phyloP scores from a whole-genome alignment of 2,329 filamentous ascomycete species.

The Hypoxylon rubiginosum region DNA sequence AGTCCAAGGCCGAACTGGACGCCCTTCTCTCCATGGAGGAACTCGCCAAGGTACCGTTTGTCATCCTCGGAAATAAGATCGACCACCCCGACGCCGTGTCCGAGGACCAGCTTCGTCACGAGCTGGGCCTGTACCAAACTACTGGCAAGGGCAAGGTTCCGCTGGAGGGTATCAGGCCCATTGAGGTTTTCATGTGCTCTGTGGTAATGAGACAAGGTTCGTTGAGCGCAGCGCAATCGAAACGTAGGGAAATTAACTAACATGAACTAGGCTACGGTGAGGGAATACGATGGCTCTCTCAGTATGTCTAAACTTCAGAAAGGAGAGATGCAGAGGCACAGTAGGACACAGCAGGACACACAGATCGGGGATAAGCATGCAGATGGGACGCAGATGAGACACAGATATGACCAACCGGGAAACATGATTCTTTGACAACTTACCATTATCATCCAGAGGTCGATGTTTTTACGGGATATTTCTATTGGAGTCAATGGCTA shows the following conservation, averaged over 20 bases:
- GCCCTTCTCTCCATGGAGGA: constrained; percentile 97
- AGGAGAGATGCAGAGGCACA: constrained; percentile 15
- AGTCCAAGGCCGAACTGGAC: constrained; percentile 97
- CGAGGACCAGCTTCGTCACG: constrained; percentile 93
- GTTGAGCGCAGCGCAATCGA: constrained; percentile 48
- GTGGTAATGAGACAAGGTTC: constrained; percentile 96
- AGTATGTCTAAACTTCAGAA: constrained; percentile 78
- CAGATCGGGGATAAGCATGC: constrained; percentile 28
- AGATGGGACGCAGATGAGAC: constrained; percentile 34
- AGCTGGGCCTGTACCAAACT: constrained; percentile 94
- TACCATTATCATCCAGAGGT: constrained; percentile 46
- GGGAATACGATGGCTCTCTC: constrained; percentile 90
- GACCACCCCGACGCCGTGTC: constrained; percentile 96
- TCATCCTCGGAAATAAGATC: constrained; percentile 99
- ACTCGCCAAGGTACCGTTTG: constrained; percentile 92
- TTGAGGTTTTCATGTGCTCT: constrained; percentile 99
- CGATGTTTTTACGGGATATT: constrained; percentile 47
- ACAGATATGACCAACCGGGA: constrained; percentile 41
- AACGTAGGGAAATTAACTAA: constrained; percentile 36
- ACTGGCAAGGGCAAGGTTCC: constrained; percentile 96
- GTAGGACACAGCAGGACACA: constrained; percentile 21
- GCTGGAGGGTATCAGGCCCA: constrained; percentile 90
- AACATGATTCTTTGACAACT: constrained; percentile 45
- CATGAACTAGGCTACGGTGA: constrained; percentile 79
- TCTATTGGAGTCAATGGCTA: constrained; percentile 51